Conservation (phyloP, 495 filamentous ascomycete species). For the Cercophora scortea region DNA sequence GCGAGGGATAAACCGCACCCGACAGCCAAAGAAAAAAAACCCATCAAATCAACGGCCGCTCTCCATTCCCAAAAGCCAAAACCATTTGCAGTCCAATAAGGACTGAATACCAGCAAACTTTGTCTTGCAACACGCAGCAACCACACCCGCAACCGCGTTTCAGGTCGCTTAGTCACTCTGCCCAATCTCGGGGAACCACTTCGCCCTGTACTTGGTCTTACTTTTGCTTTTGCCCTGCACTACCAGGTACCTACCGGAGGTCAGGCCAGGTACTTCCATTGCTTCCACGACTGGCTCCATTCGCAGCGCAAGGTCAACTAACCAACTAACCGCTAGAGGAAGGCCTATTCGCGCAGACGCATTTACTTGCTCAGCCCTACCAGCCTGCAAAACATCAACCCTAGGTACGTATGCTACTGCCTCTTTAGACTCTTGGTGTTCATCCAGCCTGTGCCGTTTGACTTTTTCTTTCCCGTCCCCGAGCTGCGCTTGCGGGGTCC, state of each 20-base stretch:
- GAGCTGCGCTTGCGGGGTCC: no score
- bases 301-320: constrained; percentile 4
- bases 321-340: not conserved
- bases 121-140: constrained; percentile 1
- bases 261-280: not conserved
- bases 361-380: not conserved
- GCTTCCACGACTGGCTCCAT: not conserved
- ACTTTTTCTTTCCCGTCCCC: no score
- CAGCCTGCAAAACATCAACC: no score
- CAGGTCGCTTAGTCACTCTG: constrained; percentile 3
- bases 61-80: constrained; percentile 8
- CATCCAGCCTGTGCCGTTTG: no score
- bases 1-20: constrained; percentile 15
- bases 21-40: constrained; percentile 11
- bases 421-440: no score
- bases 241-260: no score
- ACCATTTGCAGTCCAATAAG: constrained; percentile 27
- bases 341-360: not conserved
- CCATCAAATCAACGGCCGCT: constrained; percentile 29
- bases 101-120: not conserved
- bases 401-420: no score
- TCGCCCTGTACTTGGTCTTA: no score
- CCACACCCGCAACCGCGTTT: constrained; percentile 4
- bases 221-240: no score
- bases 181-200: no score